Conservation (phyloP, 805 yeast species). For the Nakazawaea pomicola region DNA sequence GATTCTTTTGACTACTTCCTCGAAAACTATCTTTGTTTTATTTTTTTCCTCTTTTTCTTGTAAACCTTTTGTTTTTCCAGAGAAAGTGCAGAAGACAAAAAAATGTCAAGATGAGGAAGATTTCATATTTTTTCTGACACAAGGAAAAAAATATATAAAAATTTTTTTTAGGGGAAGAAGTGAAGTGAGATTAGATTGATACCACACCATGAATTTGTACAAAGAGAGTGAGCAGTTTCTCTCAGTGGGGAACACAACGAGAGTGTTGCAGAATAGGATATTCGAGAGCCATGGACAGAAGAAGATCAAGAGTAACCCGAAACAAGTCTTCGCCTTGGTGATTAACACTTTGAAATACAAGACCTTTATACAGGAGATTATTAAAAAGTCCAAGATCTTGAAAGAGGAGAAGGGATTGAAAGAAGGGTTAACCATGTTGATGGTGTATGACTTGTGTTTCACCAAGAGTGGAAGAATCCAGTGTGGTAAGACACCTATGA, state of each 20-base stretch:
- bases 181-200: conserved; percentile 17
- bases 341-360: conserved; percentile 71
- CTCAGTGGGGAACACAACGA: conserved; percentile 32
- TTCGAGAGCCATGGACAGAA: conserved; percentile 43
- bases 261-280: conserved; percentile 50
- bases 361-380: conserved; percentile 54
- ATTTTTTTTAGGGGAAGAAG: conserved; percentile 6
- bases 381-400: conserved; percentile 65
- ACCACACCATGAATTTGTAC: conserved; percentile 27
- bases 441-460: conserved; percentile 79
- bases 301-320: conserved; percentile 61
- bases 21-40: not conserved
- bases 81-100: too few relatives aligned
- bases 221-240: conserved; percentile 38
- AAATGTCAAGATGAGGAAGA: too few relatives aligned
- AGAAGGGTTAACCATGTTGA: conserved; percentile 50
- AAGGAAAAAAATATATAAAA: conserved; percentile 6
- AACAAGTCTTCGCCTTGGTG: conserved; percentile 82
- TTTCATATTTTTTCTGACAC: not conserved
- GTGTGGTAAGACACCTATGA: conserved; percentile 82
- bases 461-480: conserved; percentile 77
- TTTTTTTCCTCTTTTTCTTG: not conserved
- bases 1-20: too few relatives aligned
- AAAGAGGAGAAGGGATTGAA: conserved; percentile 40
- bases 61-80: not conserved